phyloP scores from a whole-genome alignment of 1,284 basidiomycete genomes.

The Cutaneotrichosporon mucoides region DNA sequence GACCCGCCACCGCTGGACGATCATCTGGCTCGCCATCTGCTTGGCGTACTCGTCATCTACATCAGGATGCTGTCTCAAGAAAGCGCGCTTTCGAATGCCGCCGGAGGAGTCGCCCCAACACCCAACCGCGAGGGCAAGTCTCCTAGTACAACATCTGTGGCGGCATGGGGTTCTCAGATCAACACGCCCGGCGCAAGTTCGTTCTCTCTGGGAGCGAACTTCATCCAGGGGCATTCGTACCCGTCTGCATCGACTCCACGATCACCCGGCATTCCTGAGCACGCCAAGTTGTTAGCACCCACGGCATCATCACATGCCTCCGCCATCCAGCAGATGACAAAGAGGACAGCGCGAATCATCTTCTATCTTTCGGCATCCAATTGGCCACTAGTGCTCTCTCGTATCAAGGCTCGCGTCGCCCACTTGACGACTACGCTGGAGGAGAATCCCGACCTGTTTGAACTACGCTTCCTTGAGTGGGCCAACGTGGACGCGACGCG shows the following conservation, averaged over 20 bases:
- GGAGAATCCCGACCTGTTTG: constrained; percentile 54
- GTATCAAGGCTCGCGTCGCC: constrained; percentile 66
- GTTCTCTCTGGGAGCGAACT: constrained; percentile 26
- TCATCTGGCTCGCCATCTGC: constrained; percentile 74
- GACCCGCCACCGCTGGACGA: constrained; percentile 80
- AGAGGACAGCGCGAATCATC: constrained; percentile 64
- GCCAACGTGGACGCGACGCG: constrained; percentile 47
- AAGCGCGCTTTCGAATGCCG: neutral
- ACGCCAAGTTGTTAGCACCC: constrained; percentile 10
- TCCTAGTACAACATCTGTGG: constrained; percentile 19
- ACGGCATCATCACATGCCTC: constrained; percentile 21
- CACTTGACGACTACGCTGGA: constrained; percentile 48
- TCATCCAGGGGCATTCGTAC: constrained; percentile 34
- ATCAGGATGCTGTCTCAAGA: constrained; percentile 63
- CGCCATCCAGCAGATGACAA: constrained; percentile 44
- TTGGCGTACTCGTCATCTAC: constrained; percentile 76
- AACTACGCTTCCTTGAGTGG: constrained; percentile 50
- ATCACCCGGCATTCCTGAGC: constrained; percentile 7
- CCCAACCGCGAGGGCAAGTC: constrained; percentile 26
- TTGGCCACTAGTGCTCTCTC: constrained; percentile 73
- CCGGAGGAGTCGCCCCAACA: constrained; percentile 18
- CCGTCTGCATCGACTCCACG: constrained; percentile 18
- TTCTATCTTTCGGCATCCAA: constrained; percentile 87
- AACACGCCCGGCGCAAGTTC: constrained; percentile 1
- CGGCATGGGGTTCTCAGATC: constrained; percentile 18